phyloP scores from a whole-genome alignment of 2,329 filamentous ascomycete genomes.

The Trichocomaceae sp. region DNA sequence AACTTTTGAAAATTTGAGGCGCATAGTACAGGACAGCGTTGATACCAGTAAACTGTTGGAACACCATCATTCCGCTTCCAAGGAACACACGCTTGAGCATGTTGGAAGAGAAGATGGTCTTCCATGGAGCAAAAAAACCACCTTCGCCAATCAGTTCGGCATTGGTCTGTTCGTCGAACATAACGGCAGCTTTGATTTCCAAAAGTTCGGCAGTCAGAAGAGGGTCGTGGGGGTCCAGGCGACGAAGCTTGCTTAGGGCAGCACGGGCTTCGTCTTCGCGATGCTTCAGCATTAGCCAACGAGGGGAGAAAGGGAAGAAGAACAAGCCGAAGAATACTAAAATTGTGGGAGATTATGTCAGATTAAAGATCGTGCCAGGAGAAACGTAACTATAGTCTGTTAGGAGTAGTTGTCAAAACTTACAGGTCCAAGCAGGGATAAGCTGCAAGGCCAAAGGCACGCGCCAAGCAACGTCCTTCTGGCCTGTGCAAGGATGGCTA shows the following conservation, averaged over 20 bases:
- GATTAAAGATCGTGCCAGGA: background rate
- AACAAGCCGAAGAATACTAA: conserved; percentile 31
- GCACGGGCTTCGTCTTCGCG: conserved; percentile 38
- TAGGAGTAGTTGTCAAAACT: background rate
- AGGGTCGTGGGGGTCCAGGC: conserved; percentile 10
- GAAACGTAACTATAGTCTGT: too few relatives aligned
- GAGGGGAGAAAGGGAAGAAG: conserved; percentile 51
- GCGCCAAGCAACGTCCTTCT: conserved; percentile 39
- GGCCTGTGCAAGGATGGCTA: conserved; percentile 15
- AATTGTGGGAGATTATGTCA: conserved; percentile 4
- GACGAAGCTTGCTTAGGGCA: conserved; percentile 12
- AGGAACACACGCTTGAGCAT: conserved; percentile 57
- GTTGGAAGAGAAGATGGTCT: conserved; percentile 55
- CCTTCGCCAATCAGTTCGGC: conserved; percentile 35
- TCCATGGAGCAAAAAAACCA: conserved; percentile 59
- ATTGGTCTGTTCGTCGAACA: conserved; percentile 61
- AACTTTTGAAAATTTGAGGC: conserved; percentile 20
- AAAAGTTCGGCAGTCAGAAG: conserved; percentile 61
- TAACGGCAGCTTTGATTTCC: conserved; percentile 67
- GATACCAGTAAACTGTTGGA: conserved; percentile 35
- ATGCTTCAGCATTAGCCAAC: conserved; percentile 46
- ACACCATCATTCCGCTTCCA: conserved; percentile 19
- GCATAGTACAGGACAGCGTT: conserved; percentile 32
- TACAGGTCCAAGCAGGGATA: conserved; percentile 25
- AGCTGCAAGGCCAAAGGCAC: conserved; percentile 44